Evolutionary conservation across 2,329 filamentous ascomycete species (phyloP), one percentile per base, ranked within the genome.

Genomic region (Alternaria consortialis): DNA sequence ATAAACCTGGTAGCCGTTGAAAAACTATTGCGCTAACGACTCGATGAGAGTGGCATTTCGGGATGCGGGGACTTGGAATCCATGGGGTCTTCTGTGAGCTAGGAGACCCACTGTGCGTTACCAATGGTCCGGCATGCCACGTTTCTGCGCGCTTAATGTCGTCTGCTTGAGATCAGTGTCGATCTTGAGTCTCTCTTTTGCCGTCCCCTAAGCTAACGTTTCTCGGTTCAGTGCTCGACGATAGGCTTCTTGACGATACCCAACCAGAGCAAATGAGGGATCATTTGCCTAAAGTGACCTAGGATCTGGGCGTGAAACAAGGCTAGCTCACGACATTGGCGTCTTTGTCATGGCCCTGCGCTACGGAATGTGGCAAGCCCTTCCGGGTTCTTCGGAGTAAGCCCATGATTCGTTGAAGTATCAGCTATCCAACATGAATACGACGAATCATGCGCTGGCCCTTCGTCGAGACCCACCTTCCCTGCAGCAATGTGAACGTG

Each of bases 341-440:
- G 40, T 54, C n/a, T 29, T 36, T 48, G 36, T 40, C 29, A 17
- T 32, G 29, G 12, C 12, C 57, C 27, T 60, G 42, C n/a, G 53
- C 29, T 60, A 23, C 57, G 32, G 42, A 53, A 43, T 34, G 23
- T 53, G 60, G 53, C 42, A 56, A 63, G 47, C 53, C 60, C 53
- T 60, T 56, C 57, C 60, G 31, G 23, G 37, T 29, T 37, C 36
- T 23, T 32, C n/a, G 12, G 23, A 15, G 23, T 20, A 11, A 12
- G 9, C 34, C 36, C 25, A 51, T 50, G 20, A 61, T 58, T 61
- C 42, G 58, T 53, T 47, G 32, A 34, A 44, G 17, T 25, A 17
- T 32, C 31, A 34, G 29, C 20, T 23, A 40, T 39, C 58, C 47
- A 53, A 57, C 42, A 27, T 25, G 29, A 53, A 46, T 29, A 29